A percentile compares a stretch with the other conserved stretches of the same genome.
Conservation (phyloP, 306 rosid genomes). For the Hippophae tibetana region DNA sequence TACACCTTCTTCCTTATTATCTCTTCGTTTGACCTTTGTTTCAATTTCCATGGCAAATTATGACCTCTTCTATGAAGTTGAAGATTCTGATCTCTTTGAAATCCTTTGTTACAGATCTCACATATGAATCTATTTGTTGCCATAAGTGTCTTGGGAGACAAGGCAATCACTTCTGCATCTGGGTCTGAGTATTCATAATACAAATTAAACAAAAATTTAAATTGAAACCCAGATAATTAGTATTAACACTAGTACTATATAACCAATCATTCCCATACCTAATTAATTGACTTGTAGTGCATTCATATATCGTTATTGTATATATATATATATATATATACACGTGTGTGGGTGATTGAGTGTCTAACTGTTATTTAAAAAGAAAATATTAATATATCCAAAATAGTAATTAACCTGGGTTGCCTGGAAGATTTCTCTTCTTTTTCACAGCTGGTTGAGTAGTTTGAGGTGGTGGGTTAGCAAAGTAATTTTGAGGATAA, state of each 20-base stretch:
- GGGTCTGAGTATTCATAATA: constrained; percentile 47
- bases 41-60: constrained; percentile 93
- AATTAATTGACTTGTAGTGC: too few relatives aligned
- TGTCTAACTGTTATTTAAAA: too few relatives aligned
- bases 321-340: too few relatives aligned
- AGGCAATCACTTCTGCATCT: constrained; percentile 79
- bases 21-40: constrained; percentile 76
- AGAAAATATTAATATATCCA: too few relatives aligned
- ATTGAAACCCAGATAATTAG: not conserved
- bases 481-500: constrained; percentile 38
- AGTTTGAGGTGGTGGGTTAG: constrained; percentile 34
- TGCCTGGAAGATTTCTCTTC: constrained; percentile 94
- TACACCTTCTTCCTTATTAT: constrained; percentile 67
- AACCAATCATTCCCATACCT: too few relatives aligned
- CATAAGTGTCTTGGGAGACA: constrained; percentile 75
- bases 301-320: too few relatives aligned
- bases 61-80: constrained; percentile 97
- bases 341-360: too few relatives aligned
- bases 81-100: constrained; percentile 90
- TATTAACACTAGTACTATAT: not conserved
- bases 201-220: not conserved
- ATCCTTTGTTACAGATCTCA: constrained; percentile 93
- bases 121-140: constrained; percentile 82
- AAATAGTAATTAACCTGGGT: constrained; percentile 54
- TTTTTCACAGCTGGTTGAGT: constrained; percentile 41